Percentiles rank a stretch among this genome's conserved stretches.
Evolutionary conservation across 2,329 filamentous ascomycete species (phyloP).

Genomic region (Bretziella fagacearum): DNA sequence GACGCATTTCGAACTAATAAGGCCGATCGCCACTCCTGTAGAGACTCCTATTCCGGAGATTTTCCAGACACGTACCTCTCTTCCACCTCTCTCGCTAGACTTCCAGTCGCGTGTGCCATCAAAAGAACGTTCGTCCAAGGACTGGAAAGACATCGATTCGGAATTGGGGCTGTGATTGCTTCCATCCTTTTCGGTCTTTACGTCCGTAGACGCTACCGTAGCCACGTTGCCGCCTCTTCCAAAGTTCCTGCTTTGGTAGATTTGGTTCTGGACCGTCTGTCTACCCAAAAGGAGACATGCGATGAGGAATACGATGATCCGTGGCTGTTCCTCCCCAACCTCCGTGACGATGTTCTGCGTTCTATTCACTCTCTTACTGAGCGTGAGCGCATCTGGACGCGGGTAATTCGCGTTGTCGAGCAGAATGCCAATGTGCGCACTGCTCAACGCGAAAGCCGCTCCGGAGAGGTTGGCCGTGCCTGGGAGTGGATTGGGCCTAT

Average conservation of each 20-base stretch:
- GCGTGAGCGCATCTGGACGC: constrained; percentile 68
- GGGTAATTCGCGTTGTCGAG: constrained; percentile 72
- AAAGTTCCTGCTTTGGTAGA: constrained; percentile 71
- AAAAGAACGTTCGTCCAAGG: constrained; percentile 61
- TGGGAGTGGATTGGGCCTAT: constrained; percentile 55
- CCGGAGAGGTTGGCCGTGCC: constrained; percentile 46
- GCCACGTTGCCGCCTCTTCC: constrained; percentile 46
- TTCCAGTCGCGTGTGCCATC: constrained; percentile 73
- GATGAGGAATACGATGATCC: constrained; percentile 50
- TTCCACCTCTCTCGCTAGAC: constrained; percentile 76
- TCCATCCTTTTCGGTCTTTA: constrained; percentile 39
- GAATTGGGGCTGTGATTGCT: constrained; percentile 51
- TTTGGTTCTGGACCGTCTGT: constrained; percentile 67
- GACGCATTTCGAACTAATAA: constrained; percentile 61
- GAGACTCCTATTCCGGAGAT: constrained; percentile 48
- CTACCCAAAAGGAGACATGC: constrained; percentile 68
- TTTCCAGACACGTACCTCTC: constrained; percentile 49
- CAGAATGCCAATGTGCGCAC: constrained; percentile 82
- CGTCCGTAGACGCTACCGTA: constrained; percentile 43
- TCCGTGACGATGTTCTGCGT: constrained; percentile 79
- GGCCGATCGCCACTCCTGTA: constrained; percentile 55
- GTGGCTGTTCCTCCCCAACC: constrained; percentile 72
- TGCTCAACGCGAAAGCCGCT: constrained; percentile 48
- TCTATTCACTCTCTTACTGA: constrained; percentile 61
- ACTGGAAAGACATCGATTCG: constrained; percentile 73